Evolutionary conservation across 192 early-diverging fungal genomes (phyloP).

Genomic region (Backusella tarrabulga): DNA sequence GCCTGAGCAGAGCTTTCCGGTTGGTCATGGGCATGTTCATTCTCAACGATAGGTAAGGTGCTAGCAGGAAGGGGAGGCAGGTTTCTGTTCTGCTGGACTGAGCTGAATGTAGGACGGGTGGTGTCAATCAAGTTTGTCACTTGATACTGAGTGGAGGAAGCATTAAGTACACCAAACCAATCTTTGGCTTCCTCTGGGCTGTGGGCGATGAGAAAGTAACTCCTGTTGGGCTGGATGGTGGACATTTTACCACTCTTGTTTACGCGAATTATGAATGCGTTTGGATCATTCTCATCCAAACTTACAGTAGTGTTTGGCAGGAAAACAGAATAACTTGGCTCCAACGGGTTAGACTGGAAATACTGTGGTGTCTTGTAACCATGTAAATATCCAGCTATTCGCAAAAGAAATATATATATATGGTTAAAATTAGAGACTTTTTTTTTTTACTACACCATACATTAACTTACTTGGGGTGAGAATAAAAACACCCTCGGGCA

Average conservation of each 20-base stretch:
- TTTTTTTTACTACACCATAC: neutral
- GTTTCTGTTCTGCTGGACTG: neutral
- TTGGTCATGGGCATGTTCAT: neutral
- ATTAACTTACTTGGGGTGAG: constrained; percentile 38
- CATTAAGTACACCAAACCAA: neutral
- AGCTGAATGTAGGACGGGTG: constrained; percentile 38
- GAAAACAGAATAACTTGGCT: constrained; percentile 7
- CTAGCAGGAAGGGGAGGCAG: constrained; percentile 8
- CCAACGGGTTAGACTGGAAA: constrained; percentile 7
- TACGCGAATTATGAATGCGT: neutral
- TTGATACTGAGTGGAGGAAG: neutral
- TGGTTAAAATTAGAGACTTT: neutral
- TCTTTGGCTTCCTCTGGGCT: neutral
- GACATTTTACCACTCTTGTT: neutral
- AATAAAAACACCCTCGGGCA: constrained; percentile 44
- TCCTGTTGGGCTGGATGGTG: neutral
- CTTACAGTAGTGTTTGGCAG: constrained; percentile 16
- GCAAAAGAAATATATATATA: neutral
- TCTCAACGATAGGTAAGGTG: neutral
- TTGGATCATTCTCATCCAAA: neutral
- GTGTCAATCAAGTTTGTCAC: constrained; percentile 36
- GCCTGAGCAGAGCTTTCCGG: neutral
- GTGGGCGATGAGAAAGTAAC: neutral
- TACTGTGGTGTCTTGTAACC: constrained; percentile 19
- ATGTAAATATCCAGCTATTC: constrained; percentile 18